Evolutionary conservation across 169 alveolate genomes (phyloP), one percentile per base, ranked within the genome.

Genomic region (Cryptosporidium ryanae): DNA sequence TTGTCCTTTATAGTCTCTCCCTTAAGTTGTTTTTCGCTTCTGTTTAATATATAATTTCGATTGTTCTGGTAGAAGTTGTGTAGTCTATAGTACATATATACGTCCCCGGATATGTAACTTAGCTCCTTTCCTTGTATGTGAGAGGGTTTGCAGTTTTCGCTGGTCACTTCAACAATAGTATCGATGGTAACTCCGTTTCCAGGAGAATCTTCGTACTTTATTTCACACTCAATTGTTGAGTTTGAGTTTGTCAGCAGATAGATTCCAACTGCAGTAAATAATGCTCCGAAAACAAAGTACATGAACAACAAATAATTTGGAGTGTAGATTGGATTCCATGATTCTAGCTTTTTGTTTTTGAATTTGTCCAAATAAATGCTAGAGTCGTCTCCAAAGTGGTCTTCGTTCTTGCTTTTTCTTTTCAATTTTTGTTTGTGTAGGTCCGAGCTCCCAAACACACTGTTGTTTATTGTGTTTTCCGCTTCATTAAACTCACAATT

Each of bases 51-150:
- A 50, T 65, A 92, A 31, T 59, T 91, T 54, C 92, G 90, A 84
- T 92, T 91, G 49, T 92, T 92, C 64, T 92, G 95, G 57, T 91
- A 91, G 64, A 90, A 92, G 48, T 91, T 91, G 31, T 84, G 89
- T 23, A 92, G 64, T 38, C 90, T 91, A 71, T 92, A 92, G 71
- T 90, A 92, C 23, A 76, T 13, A 43, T 44, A 76, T 6, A 59
- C 48, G 6, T 76, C 76, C 5, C 87, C 87, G 18, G 57, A 10
- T 12, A 76, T 55, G n/a, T 59, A 59, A 5, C 34, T 61, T 8
- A 76, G 38, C 43, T 32, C 25, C 15, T 18, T 32, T 18, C 87
- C 87, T 17, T 21, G 6, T 23, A 76, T 76, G 13, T 8, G 43
- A 31, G 87, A 76, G n/a, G 87, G 87, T 25, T 76, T 76, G 1